A percentile compares a stretch with the other conserved stretches of the same genome.
Conservation (phyloP, 805 yeast species). For the Ascoidea asiatica region DNA sequence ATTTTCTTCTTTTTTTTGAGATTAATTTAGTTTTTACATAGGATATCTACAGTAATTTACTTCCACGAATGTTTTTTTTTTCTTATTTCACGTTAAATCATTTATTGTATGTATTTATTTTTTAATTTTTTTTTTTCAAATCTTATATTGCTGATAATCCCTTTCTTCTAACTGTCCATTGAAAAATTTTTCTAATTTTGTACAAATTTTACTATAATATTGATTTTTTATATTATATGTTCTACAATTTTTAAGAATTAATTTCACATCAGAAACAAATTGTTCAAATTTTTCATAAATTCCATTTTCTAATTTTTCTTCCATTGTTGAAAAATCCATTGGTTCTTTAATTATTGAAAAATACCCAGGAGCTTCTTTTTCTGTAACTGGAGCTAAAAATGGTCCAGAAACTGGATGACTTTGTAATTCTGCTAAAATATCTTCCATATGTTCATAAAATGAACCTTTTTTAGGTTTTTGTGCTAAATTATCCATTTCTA, state of each 20-base stretch:
- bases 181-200: constrained; percentile 82
- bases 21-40: no score
- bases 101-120: no score
- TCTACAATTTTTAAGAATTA: constrained; percentile 84
- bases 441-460: constrained; percentile 88
- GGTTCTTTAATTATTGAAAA: constrained; percentile 95
- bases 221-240: constrained; percentile 89
- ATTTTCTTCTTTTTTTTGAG: background rate
- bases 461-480: constrained; percentile 91
- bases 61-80: background rate
- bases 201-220: constrained; percentile 91
- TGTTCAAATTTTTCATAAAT: constrained; percentile 85
- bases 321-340: constrained; percentile 96
- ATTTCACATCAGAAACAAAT: constrained; percentile 75
- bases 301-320: constrained; percentile 81
- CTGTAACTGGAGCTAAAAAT: constrained; percentile 82
- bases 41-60: background rate
- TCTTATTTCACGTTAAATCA: no score
- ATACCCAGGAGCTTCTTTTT: constrained; percentile 91
- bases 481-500: constrained; percentile 94
- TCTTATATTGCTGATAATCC: background rate
- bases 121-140: no score
- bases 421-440: constrained; percentile 73
- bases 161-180: constrained; percentile 63
- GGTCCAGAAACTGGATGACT: constrained; percentile 99